Percentiles rank a stretch among this genome's conserved stretches.
phyloP scores from a whole-genome alignment of 78 protist genomes.

The Dictyostelium capitatum region DNA sequence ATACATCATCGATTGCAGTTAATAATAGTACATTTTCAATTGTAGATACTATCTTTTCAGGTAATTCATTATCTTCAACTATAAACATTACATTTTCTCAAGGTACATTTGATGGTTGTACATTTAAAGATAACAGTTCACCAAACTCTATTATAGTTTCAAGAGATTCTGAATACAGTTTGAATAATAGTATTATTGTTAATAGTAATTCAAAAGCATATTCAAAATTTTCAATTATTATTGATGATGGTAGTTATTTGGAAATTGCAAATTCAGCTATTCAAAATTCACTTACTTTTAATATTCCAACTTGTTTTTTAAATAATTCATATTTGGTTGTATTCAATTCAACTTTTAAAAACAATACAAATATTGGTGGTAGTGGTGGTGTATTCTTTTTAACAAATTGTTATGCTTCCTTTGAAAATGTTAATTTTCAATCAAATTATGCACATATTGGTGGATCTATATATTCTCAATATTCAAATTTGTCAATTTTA shows the following conservation, averaged over 20 bases:
- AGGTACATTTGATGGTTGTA: not conserved
- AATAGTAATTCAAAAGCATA: not conserved
- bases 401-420: not conserved
- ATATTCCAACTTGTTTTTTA: not conserved
- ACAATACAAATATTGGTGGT: not conserved
- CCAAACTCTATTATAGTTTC: not conserved
- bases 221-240: not conserved
- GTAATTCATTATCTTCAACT: not conserved
- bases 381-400: constrained; percentile 1
- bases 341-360: not conserved
- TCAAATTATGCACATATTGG: not conserved
- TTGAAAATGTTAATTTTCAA: not conserved
- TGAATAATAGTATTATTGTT: not conserved
- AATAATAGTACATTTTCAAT: not conserved
- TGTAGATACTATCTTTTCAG: not conserved
- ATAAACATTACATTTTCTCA: not conserved
- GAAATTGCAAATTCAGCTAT: not conserved
- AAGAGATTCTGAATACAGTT: not conserved
- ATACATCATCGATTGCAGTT: not conserved
- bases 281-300: not conserved
- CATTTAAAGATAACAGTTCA: not conserved
- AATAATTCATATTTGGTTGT: not conserved
- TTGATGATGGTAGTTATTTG: not conserved
- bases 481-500: not conserved
- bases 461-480: not conserved